These are phyloP conservation scores for Penicillium sp. DNA, from an alignment of 2,329 filamentous ascomycete species.

Conservation along the genomic window DNA sequence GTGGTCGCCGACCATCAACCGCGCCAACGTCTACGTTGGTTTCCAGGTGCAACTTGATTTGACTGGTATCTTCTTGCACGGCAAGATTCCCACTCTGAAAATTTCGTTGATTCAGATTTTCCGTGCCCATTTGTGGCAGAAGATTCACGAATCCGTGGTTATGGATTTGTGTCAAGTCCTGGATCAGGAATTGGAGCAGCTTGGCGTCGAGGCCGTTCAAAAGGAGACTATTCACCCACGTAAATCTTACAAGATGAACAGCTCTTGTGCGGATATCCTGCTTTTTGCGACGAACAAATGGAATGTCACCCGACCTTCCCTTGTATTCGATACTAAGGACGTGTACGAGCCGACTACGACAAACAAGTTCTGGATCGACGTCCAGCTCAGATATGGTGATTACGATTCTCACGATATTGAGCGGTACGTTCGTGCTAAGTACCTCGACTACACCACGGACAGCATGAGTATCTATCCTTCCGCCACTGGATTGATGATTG, in stretches of 20 bases:
- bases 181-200: conserved; percentile 91
- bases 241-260: conserved; percentile 99
- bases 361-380: conserved; percentile 99
- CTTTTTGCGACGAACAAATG: conserved; percentile 98
- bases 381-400: conserved; percentile 93
- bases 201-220: conserved; percentile 95
- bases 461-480: conserved; percentile 99
- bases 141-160: conserved; percentile 97
- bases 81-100: conserved; percentile 96
- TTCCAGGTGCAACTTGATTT: conserved; percentile 98
- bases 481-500: conserved; percentile 94
- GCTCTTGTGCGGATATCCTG: conserved; percentile 94
- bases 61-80: conserved; percentile 97
- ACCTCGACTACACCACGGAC: conserved; percentile 97
- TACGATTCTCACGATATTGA: conserved; percentile 99
- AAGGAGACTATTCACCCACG: conserved; percentile 98
- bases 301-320: conserved; percentile 92
- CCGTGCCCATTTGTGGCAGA: conserved; percentile 99
- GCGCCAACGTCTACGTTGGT: conserved; percentile 97
- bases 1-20: conserved; percentile 94
- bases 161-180: conserved; percentile 99
- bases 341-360: conserved; percentile 89
- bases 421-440: conserved; percentile 94
- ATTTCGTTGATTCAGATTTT: conserved; percentile 99
- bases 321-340: conserved; percentile 95